phyloP scores from a whole-genome alignment of 352 stramenopile genomes.

The Thraustochytrium striatum region DNA sequence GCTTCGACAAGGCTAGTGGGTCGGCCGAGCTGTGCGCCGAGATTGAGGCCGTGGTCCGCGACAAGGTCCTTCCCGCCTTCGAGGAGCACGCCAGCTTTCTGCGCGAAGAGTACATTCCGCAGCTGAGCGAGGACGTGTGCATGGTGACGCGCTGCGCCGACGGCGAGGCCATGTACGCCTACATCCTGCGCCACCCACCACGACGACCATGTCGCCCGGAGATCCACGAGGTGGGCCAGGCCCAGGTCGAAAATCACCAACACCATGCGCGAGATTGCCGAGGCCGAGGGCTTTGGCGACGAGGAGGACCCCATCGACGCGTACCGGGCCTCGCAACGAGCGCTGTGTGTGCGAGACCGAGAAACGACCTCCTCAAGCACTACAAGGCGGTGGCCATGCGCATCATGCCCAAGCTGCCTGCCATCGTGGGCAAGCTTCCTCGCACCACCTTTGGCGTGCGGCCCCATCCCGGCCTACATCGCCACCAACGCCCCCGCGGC shows the following conservation, averaged over 20 bases:
- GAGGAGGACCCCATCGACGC: neutral
- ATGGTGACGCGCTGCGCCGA: neutral
- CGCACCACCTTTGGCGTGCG: neutral
- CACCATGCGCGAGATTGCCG: conserved; percentile 56
- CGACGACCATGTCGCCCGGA: conserved; percentile 56
- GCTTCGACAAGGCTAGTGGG: neutral
- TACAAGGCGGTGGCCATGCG: neutral
- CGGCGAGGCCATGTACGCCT: neutral
- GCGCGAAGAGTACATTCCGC: neutral
- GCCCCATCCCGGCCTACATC: neutral
- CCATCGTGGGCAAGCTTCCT: neutral
- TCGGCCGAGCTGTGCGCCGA: neutral
- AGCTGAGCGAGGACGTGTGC: neutral
- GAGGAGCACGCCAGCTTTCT: neutral
- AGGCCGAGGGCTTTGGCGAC: conserved; percentile 51
- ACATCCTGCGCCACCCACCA: too few relatives aligned
- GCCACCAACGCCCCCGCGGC: neutral
- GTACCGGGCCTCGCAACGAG: neutral
- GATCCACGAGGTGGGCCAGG: conserved; percentile 57
- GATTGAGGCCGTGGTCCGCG: neutral
- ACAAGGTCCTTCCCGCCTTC: neutral
- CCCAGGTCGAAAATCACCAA: conserved; percentile 54
- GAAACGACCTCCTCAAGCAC: neutral
- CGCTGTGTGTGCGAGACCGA: conserved; percentile 10
- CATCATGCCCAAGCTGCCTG: neutral